A percentile compares a stretch with the other conserved stretches of the same genome.
phyloP scores from a whole-genome alignment of 106 monocot species.

The Hemerocallis citrina region DNA sequence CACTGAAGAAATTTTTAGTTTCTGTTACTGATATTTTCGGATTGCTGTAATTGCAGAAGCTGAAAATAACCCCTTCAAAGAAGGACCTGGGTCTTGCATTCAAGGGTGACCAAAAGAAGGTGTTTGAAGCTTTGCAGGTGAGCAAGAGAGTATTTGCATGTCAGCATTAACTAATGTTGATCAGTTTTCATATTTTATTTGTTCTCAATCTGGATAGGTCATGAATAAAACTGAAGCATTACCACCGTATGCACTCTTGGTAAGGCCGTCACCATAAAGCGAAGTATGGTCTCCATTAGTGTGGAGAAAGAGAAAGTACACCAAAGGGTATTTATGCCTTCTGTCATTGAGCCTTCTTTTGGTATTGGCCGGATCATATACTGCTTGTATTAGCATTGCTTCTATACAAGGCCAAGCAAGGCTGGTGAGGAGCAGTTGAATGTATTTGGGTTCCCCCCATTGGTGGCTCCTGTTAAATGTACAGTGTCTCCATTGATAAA shows the following conservation, averaged over 20 bases:
- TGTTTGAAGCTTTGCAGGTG: conserved; percentile 90
- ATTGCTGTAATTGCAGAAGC: conserved; percentile 47
- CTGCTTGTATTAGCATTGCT: conserved; percentile 86
- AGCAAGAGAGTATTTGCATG: background rate
- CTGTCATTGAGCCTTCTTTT: conserved; percentile 97
- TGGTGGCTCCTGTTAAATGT: conserved; percentile 91
- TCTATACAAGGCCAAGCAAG: conserved; percentile 74
- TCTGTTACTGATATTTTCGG: background rate
- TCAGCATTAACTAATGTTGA: background rate
- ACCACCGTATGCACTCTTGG: conserved; percentile 65
- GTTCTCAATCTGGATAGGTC: conserved; percentile 26
- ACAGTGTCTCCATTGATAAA: conserved; percentile 96
- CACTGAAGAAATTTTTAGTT: background rate
- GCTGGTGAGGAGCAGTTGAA: conserved; percentile 81
- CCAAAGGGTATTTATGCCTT: conserved; percentile 87
- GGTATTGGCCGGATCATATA: conserved; percentile 97
- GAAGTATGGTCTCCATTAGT: conserved; percentile 84
- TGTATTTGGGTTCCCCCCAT: conserved; percentile 76
- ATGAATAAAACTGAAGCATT: conserved; percentile 74
- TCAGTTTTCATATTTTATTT: background rate
- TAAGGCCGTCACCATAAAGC: conserved; percentile 63
- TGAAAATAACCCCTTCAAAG: conserved; percentile 87
- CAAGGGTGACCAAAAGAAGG: conserved; percentile 88
- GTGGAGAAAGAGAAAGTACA: conserved; percentile 91
- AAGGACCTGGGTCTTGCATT: conserved; percentile 93